A percentile compares a stretch with the other conserved stretches of the same genome.
These are phyloP conservation scores for Pyricularia grisea DNA, from an alignment of 2,329 filamentous ascomycete genomes.

Conservation along the genomic window DNA sequence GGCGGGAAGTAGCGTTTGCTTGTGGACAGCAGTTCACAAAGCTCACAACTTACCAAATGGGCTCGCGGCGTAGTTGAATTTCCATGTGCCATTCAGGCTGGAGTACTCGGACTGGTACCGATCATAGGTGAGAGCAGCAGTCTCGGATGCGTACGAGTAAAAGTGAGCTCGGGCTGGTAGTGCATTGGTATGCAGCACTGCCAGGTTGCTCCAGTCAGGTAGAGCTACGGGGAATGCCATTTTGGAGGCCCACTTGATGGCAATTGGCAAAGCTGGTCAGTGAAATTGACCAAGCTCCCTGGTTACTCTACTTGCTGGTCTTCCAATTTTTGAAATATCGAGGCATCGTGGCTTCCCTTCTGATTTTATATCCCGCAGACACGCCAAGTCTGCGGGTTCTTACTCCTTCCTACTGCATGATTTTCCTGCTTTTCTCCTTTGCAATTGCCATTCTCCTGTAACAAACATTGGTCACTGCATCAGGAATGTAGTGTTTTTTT, in stretches of 20 bases:
- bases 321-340: not conserved
- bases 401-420: not conserved
- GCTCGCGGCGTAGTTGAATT: conserved; percentile 30
- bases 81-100: conserved; percentile 38
- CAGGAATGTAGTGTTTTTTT: not conserved
- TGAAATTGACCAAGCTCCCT: not conserved
- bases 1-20: not conserved
- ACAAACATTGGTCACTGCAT: not conserved
- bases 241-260: not conserved
- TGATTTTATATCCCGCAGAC: not conserved
- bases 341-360: not conserved
- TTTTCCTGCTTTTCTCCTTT: not conserved
- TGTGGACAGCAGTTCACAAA: conserved; percentile 10
- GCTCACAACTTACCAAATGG: conserved; percentile 26
- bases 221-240: not conserved
- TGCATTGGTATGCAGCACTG: conserved; percentile 46
- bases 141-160: conserved; percentile 36
- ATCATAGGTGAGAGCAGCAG: conserved; percentile 36
- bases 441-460: not conserved
- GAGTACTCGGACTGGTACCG: conserved; percentile 22
- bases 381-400: not conserved
- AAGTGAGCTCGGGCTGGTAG: conserved; percentile 46
- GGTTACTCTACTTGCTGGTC: no score
- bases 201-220: conserved; percentile 52
- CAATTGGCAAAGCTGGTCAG: not conserved